Percentiles rank a stretch among this genome's conserved stretches.
Conservation (phyloP, 345 rosid genomes). For the Mangifera indica region DNA sequence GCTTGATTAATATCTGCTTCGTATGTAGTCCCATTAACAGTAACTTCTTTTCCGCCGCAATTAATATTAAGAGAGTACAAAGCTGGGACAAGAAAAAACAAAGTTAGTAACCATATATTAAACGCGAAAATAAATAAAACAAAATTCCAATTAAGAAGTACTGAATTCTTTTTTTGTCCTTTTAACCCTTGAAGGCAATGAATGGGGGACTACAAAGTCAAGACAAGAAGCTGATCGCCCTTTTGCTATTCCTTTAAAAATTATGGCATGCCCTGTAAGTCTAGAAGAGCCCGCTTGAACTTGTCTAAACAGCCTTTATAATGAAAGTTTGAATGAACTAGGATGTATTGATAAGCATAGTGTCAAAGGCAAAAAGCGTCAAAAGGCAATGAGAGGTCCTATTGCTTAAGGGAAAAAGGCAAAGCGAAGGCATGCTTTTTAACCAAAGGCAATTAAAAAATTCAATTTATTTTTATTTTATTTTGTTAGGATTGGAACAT, state of each 20-base stretch:
- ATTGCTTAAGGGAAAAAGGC: too few species aligned
- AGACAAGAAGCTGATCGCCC: not conserved
- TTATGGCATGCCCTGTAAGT: not conserved
- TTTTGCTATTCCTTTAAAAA: not conserved
- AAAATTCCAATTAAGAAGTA: not conserved
- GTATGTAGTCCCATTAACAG: constrained; percentile 16
- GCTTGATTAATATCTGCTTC: constrained; percentile 28
- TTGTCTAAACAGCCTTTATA: not conserved
- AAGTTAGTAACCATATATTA: not conserved
- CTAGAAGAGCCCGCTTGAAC: not conserved
- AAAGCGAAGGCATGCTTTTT: too few species aligned
- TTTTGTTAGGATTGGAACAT: too few species aligned
- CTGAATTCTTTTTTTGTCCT: too few species aligned
- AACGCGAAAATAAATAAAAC: not conserved
- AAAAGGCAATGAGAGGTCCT: too few species aligned
- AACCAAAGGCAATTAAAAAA: too few species aligned
- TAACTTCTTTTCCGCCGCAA: constrained; percentile 37
- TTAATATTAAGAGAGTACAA: constrained; percentile 35
- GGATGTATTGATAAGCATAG: too few species aligned
- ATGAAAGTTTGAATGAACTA: too few species aligned
- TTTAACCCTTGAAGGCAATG: not conserved
- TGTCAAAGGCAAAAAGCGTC: too few species aligned
- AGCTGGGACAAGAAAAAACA: constrained; percentile 20
- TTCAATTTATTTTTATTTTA: too few species aligned
- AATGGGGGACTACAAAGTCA: not conserved